Conservation (phyloP, 23 red algal genomes). For the Gracilaria gracilis region DNA sequence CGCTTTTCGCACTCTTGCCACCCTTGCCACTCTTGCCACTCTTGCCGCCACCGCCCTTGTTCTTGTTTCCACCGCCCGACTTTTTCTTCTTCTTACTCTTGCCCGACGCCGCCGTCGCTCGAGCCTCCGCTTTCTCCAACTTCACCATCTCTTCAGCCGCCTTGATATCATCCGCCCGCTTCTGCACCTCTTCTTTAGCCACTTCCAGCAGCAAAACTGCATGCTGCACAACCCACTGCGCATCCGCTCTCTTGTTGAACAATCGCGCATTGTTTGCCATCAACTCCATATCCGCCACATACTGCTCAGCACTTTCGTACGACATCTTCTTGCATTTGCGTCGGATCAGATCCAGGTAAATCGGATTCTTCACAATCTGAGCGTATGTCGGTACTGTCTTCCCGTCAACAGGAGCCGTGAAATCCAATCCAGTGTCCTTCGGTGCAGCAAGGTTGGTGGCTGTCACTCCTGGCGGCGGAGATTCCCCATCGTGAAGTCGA, state of each 20-base stretch:
- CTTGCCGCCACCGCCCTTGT: background rate
- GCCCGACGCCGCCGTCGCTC: slow-evolving; percentile 3
- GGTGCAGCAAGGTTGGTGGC: slow-evolving; percentile 68
- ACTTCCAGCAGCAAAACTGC: slow-evolving; percentile 84
- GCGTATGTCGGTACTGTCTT: slow-evolving; percentile 76
- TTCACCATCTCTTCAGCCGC: slow-evolving; percentile 79
- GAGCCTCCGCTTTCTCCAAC: slow-evolving; percentile 67
- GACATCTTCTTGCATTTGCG: slow-evolving; percentile 60
- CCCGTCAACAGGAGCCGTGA: slow-evolving; percentile 74
- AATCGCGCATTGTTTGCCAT: slow-evolving; percentile 75
- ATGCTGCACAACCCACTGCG: slow-evolving; percentile 96
- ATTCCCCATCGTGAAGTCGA: slow-evolving; percentile 64
- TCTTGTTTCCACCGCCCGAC: background rate
- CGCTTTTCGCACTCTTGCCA: background rate
- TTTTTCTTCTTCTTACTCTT: slow-evolving; percentile 33
- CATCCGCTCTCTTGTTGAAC: slow-evolving; percentile 88
- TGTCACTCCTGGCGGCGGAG: slow-evolving; percentile 47
- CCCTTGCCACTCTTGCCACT: background rate
- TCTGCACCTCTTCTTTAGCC: slow-evolving; percentile 73
- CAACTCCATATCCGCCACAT: slow-evolving; percentile 84
- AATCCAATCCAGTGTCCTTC: slow-evolving; percentile 71
- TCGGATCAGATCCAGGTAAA: slow-evolving; percentile 83
- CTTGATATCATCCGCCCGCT: slow-evolving; percentile 69
- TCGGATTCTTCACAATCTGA: slow-evolving; percentile 79
- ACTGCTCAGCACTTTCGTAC: slow-evolving; percentile 71